Conservation (phyloP, 1,284 basidiomycete species). For the Trametes pubescens region DNA sequence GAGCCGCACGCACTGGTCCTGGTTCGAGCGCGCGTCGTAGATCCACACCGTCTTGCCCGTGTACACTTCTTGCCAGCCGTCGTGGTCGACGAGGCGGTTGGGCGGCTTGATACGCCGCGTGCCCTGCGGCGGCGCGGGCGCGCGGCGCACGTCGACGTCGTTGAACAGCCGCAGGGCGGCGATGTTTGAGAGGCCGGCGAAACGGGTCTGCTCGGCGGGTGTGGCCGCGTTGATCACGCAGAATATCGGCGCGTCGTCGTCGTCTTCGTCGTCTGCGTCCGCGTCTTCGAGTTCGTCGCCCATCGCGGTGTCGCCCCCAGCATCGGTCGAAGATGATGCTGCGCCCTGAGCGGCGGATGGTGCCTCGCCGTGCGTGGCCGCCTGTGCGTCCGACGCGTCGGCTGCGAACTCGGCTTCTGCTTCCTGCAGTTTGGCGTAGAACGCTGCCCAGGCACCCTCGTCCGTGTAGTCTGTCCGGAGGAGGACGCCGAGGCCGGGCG, state of each 20-base stretch:
- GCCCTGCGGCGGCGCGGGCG: slow-evolving; percentile 55
- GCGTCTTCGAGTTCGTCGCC: slow-evolving; percentile 42
- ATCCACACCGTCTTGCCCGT: slow-evolving; percentile 74
- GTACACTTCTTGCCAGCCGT: slow-evolving; percentile 79
- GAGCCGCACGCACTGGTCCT: slow-evolving; percentile 68
- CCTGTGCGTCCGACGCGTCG: slow-evolving; percentile 31
- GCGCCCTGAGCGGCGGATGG: slow-evolving; percentile 27
- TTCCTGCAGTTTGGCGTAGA: slow-evolving; percentile 56
- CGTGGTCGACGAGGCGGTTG: slow-evolving; percentile 67
- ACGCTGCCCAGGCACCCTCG: slow-evolving; percentile 68
- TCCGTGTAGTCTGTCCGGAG: slow-evolving; percentile 74
- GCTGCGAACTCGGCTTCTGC: slow-evolving; percentile 58
- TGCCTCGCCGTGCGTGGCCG: slow-evolving; percentile 29
- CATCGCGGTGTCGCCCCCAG: slow-evolving; percentile 29
- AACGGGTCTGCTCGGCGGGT: slow-evolving; percentile 46
- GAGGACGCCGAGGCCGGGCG: slow-evolving; percentile 58
- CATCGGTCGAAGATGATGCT: slow-evolving; percentile 31
- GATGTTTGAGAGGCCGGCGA: slow-evolving; percentile 68
- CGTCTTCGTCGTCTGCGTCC: slow-evolving; percentile 46
- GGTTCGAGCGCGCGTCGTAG: slow-evolving; percentile 72
- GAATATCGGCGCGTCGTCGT: slow-evolving; percentile 53
- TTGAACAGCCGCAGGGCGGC: slow-evolving; percentile 72
- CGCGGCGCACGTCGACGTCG: slow-evolving; percentile 66
- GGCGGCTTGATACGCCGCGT: slow-evolving; percentile 54
- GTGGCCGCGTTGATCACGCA: slow-evolving; percentile 55